Evolutionary conservation across 208 protist species (phyloP), one percentile per base, ranked within the genome.

Genomic region (Trypanosomatidae sp.): DNA sequence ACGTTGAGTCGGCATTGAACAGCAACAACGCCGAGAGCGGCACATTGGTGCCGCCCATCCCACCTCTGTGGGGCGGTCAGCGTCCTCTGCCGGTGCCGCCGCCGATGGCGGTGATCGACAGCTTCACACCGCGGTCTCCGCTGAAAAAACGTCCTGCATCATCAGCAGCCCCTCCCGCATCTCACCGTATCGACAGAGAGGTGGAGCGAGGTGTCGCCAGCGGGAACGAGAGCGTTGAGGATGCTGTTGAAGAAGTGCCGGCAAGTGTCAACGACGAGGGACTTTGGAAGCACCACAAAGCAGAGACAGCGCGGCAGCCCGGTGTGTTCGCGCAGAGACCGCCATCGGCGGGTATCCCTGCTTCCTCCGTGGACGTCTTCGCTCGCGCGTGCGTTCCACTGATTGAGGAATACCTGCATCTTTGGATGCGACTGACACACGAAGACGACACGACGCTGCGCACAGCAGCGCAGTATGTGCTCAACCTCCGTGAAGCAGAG

Each of bases 361-460:
- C 33, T 7, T 62, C 68, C 33, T 30, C 8, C 39, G 39, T 58
- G 25, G 44, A 80, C 25, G 56, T 72, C 46, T 80, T 80, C 47
- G 60, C 60, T 3, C 33, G 62, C 10, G 49, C 59, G 15, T 80
- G 75, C 30, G 64, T 70, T 19, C 75, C 75, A 25, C 69, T 66
- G 9, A 55, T 80, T n/a, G 5, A 28, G 17, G 69, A 66, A 13
- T 80, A 80, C 44, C 64, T 80, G 55, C 47, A 69, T 3, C 55
- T 65, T 13, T 80, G 75, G 75, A 44, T 68, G 69, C 75, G 72
- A 43, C 43, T 80, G 33, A 71, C 65, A 15, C 69, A 75, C 36
- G 75, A 50, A 10, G 75, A 80, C 39, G 30, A 39, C 19, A 33
- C 0, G 19, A 49, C 69, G 55, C 33, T 75, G 28, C 39, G 30